Conservation (phyloP, 768 basidiomycete genomes). For the Calocybe indica region DNA sequence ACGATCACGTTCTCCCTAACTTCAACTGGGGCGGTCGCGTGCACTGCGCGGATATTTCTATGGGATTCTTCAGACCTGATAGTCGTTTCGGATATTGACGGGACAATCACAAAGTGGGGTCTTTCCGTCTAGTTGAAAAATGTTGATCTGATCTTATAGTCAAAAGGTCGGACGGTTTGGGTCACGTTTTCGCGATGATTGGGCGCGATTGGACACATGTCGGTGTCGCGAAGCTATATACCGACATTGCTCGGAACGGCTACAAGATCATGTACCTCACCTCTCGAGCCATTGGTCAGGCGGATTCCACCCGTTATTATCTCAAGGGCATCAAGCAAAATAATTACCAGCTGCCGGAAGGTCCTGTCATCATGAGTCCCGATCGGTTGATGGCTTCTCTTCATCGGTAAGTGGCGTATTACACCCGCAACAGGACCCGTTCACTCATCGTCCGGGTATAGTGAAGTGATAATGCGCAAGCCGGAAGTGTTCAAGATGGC, state of each 20-base stretch:
- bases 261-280: slow-evolving; percentile 99
- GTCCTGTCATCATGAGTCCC: slow-evolving; percentile 98
- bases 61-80: slow-evolving; percentile 92
- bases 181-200: slow-evolving; percentile 96
- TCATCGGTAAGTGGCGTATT: slow-evolving; percentile 63
- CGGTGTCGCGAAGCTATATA: slow-evolving; percentile 96
- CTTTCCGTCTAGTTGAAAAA: background rate
- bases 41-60: slow-evolving; percentile 89
- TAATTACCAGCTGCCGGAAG: slow-evolving; percentile 93
- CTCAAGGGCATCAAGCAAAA: slow-evolving; percentile 93
- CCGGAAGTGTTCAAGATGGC: slow-evolving; percentile 99
- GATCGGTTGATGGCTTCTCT: slow-evolving; percentile 91
- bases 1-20: slow-evolving; percentile 91
- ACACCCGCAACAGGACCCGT: background rate
- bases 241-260: slow-evolving; percentile 90
- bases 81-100: slow-evolving; percentile 96
- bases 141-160: background rate
- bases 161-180: slow-evolving; percentile 85
- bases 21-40: slow-evolving; percentile 73
- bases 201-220: slow-evolving; percentile 98
- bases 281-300: slow-evolving; percentile 95
- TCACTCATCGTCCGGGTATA: slow-evolving; percentile 19
- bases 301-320: slow-evolving; percentile 93
- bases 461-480: slow-evolving; percentile 98
- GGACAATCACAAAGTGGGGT: slow-evolving; percentile 93